Percentiles rank a stretch among this genome's conserved stretches.
phyloP scores from a whole-genome alignment of 73 alveolate species.

The Paramecium primaurelia region DNA sequence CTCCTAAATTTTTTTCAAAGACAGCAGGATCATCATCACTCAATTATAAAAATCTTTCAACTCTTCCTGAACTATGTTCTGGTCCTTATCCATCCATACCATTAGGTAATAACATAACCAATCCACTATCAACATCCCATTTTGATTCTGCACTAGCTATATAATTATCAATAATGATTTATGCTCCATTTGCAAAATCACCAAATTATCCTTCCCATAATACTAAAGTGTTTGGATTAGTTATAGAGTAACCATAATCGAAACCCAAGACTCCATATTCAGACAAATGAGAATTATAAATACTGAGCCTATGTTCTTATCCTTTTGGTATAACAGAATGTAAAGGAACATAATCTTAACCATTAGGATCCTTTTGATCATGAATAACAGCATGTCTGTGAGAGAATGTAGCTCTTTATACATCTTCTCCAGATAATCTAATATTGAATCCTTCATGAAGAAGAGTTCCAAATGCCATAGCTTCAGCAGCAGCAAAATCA shows the following conservation, averaged over 20 bases:
- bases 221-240: slow-evolving; percentile 78
- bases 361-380: slow-evolving; percentile 58
- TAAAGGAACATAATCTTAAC: slow-evolving; percentile 65
- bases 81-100: slow-evolving; percentile 94
- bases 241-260: slow-evolving; percentile 92
- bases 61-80: slow-evolving; percentile 86
- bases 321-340: slow-evolving; percentile 13
- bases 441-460: slow-evolving; percentile 76
- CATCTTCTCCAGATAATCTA: slow-evolving; percentile 80
- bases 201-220: slow-evolving; percentile 97
- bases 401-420: slow-evolving; percentile 81
- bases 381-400: slow-evolving; percentile 76
- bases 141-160: slow-evolving; percentile 87
- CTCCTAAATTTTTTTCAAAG: not conserved
- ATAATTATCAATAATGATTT: slow-evolving; percentile 86
- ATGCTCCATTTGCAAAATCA: slow-evolving; percentile 95
- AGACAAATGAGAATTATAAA: slow-evolving; percentile 69
- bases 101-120: slow-evolving; percentile 82
- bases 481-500: slow-evolving; percentile 90
- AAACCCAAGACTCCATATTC: slow-evolving; percentile 88
- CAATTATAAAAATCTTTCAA: slow-evolving; percentile 79
- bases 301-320: not conserved
- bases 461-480: slow-evolving; percentile 81
- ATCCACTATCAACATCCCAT: slow-evolving; percentile 79
- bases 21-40: slow-evolving; percentile 56